Evolutionary conservation across 2,329 filamentous ascomycete species (phyloP), one percentile per base, ranked within the genome.

Genomic region (Colletotrichum filicis): DNA sequence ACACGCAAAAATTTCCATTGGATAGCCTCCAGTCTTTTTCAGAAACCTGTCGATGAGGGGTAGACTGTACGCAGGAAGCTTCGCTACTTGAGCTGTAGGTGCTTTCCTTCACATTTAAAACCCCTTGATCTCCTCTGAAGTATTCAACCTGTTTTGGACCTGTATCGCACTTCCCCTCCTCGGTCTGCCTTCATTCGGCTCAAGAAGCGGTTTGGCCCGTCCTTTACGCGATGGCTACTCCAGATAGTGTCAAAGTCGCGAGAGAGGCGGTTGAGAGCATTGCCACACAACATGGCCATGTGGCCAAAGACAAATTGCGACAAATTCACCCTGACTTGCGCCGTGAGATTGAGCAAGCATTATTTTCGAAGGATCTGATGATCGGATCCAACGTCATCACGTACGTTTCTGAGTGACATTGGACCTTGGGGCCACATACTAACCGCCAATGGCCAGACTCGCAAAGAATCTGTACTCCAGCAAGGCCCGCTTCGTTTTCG

Each of bases 401-500:
- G 26, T 28, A 57, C 19, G 26, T 57, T 9, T 19, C 19, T n/a
- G 24, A 7, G 16, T 16, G 12, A 57, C 28, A 11, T 32, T 30
- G 26, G 16, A 30, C 26, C 16, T 57, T n/a, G 7, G 6, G 7
- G 7, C 19, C n/a, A 57, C 26, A 57, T 8, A 4, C 42, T 46
- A 9, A 46, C 42, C 16, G 1, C 19, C 1, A 19, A 19, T 30
- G 14, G n/a, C n/a, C 11, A 87, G 85, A 12, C 73, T 87, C 19
- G 82, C 83, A 2, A 81, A 79, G 52, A 83, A 86, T 35, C 75
- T 87, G 0, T 86, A 87, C 73, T 78, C 80, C 0, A 86, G 80
- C 61, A 80, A 83, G 9, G 82, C 85, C 0, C 82, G 86, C 42
- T 90, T 89, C 74, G 78, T 90, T 0, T 86, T 88, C 42, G 87